Conservation (phyloP, 2,329 filamentous ascomycete genomes). For the Trichoderma sp. region DNA sequence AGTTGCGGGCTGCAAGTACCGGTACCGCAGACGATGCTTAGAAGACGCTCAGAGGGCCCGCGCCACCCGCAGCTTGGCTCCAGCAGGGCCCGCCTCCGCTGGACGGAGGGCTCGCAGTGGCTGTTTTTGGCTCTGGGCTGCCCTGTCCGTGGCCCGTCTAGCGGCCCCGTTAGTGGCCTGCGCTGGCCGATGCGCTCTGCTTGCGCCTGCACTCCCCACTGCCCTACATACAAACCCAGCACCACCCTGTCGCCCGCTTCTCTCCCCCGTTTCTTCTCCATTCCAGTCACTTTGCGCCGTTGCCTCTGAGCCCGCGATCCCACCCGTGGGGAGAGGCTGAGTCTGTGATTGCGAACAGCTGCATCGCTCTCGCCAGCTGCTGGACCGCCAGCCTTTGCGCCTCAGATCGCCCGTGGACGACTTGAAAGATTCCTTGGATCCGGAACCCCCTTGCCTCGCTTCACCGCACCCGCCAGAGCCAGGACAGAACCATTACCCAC, state of each 20-base stretch:
- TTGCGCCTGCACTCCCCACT: constrained; percentile 22
- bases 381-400: background rate
- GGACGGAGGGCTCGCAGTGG: constrained; percentile 11
- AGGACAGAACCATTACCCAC: constrained; percentile 1
- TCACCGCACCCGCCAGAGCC: constrained; percentile 17
- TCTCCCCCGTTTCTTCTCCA: constrained; percentile 24
- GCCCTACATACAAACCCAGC: constrained; percentile 26
- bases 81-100: constrained; percentile 22
- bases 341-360: constrained; percentile 19
- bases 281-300: constrained; percentile 22
- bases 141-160: constrained; percentile 3
- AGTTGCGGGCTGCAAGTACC: background rate
- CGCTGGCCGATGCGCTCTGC: background rate
- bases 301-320: constrained; percentile 22
- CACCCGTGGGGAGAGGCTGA: constrained; percentile 22
- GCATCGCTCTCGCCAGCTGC: background rate
- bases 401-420: background rate
- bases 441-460: constrained; percentile 17
- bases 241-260: constrained; percentile 8
- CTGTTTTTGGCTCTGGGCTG: constrained; percentile 9
- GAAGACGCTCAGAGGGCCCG: constrained; percentile 12
- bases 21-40: background rate
- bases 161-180: constrained; percentile 13
- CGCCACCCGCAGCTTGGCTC: constrained; percentile 23
- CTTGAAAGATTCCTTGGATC: background rate